These are phyloP conservation scores for Hanseniaspora hatyaiensis DNA, from an alignment of 805 yeast genomes.

Conservation along the genomic window DNA sequence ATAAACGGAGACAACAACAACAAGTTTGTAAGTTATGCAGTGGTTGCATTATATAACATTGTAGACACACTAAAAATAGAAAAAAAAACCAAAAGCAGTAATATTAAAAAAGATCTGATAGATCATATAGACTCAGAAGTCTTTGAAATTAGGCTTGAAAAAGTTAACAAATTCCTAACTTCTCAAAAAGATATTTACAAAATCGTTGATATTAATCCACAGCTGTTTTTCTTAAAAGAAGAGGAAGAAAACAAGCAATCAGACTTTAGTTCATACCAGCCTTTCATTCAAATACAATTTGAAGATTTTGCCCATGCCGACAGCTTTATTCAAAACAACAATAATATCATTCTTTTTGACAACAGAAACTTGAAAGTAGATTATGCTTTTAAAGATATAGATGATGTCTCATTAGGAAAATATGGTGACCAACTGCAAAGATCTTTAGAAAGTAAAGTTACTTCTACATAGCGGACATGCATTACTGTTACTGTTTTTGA, in stretches of 20 bases:
- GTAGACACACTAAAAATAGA: background rate
- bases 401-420: constrained; percentile 36
- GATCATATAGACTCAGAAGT: constrained; percentile 62
- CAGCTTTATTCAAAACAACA: constrained; percentile 45
- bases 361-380: constrained; percentile 49
- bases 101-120: constrained; percentile 35
- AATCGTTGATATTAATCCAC: constrained; percentile 26
- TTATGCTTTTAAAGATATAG: constrained; percentile 57
- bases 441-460: constrained; percentile 51
- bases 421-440: constrained; percentile 80
- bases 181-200: constrained; percentile 37
- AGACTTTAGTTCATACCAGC: constrained; percentile 33
- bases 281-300: constrained; percentile 57
- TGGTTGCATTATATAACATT: constrained; percentile 18
- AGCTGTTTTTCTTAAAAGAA: constrained; percentile 33
- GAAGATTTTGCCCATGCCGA: constrained; percentile 60
- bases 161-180: background rate
- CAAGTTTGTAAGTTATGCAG: constrained; percentile 15
- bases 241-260: constrained; percentile 27
- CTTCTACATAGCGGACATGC: constrained; percentile 90
- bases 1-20: background rate
- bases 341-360: constrained; percentile 61
- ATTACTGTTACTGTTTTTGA: constrained; percentile 80
- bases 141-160: constrained; percentile 39
- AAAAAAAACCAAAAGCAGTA: constrained; percentile 17